Percentiles rank a stretch among this genome's conserved stretches.
Evolutionary conservation across 2,329 filamentous ascomycete species (phyloP).

Genomic region (Beauveria asiatica): DNA sequence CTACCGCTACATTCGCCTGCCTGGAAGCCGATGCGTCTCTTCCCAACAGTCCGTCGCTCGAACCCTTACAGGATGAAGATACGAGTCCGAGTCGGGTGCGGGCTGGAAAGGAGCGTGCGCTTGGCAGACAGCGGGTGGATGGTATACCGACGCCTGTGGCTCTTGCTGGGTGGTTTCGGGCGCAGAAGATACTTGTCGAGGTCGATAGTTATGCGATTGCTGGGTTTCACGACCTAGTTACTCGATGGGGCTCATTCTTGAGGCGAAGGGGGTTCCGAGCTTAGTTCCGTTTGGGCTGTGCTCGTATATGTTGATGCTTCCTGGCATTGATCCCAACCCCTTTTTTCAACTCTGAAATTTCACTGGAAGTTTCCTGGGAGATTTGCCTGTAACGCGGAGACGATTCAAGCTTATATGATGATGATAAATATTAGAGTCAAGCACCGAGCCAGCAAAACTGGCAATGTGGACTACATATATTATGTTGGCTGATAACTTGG

Average conservation of each 20-base stretch:
- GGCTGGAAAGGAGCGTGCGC: slow-evolving; percentile 18
- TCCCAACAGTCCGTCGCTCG: slow-evolving; percentile 22
- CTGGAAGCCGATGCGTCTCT: background rate
- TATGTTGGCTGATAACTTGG: slow-evolving; percentile 11
- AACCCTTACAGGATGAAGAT: slow-evolving; percentile 70
- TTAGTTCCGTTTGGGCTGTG: background rate
- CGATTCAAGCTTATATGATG: slow-evolving; percentile 16
- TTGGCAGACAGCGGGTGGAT: slow-evolving; percentile 25
- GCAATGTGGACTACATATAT: slow-evolving; percentile 12
- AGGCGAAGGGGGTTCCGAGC: slow-evolving; percentile 68
- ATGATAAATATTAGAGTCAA: slow-evolving; percentile 19
- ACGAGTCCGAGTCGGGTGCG: slow-evolving; percentile 58
- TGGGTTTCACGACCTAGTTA: slow-evolving; percentile 55
- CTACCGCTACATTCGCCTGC: slow-evolving; percentile 36
- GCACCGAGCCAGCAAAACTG: slow-evolving; percentile 15
- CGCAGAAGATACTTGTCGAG: slow-evolving; percentile 75
- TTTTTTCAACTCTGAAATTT: slow-evolving; percentile 16
- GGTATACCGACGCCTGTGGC: slow-evolving; percentile 40
- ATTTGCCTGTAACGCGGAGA: slow-evolving; percentile 1
- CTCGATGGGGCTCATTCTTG: slow-evolving; percentile 99
- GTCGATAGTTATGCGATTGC: slow-evolving; percentile 99
- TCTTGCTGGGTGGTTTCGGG: slow-evolving; percentile 32
- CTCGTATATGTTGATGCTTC: slow-evolving; percentile 8
- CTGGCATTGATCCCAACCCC: slow-evolving; percentile 12
- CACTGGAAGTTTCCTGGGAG: slow-evolving; percentile 13